These are phyloP conservation scores for Myriosclerotinia curreyana DNA, from an alignment of 2,329 filamentous ascomycete genomes.

Conservation along the genomic window DNA sequence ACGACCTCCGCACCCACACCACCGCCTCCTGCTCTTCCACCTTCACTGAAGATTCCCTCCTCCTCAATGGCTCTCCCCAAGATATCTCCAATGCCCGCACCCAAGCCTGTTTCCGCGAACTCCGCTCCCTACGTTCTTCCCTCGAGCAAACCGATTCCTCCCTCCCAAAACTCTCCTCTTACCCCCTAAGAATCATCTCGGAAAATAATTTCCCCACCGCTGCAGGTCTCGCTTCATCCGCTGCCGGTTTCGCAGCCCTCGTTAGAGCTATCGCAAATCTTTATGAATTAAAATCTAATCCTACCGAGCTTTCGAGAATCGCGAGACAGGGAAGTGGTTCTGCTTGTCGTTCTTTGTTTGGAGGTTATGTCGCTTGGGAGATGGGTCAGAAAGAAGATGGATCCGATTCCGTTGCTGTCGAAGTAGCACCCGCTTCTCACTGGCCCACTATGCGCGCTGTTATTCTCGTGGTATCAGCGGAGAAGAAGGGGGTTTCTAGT, in stretches of 20 bases:
- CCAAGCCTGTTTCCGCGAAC: constrained; percentile 88
- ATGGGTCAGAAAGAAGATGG: constrained; percentile 74
- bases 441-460: constrained; percentile 95
- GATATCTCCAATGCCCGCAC: constrained; percentile 85
- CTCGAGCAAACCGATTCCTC: constrained; percentile 70
- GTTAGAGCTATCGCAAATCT: constrained; percentile 88
- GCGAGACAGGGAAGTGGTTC: constrained; percentile 93
- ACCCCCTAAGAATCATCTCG: constrained; percentile 81
- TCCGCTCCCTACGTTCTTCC: constrained; percentile 71
- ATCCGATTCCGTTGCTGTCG: constrained; percentile 79
- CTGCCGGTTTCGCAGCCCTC: constrained; percentile 66
- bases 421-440: constrained; percentile 83
- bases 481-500: constrained; percentile 92
- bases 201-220: constrained; percentile 99
- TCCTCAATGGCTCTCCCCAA: constrained; percentile 78
- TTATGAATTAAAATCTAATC: constrained; percentile 77
- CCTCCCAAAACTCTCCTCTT: constrained; percentile 75
- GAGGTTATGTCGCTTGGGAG: constrained; percentile 94
- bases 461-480: constrained; percentile 85
- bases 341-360: constrained; percentile 88
- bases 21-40: constrained; percentile 83
- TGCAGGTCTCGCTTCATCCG: constrained; percentile 76
- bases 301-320: constrained; percentile 81
- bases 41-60: constrained; percentile 68
- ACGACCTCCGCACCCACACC: constrained; percentile 90